Evolutionary conservation across 2,329 filamentous ascomycete genomes (phyloP).

Genomic region (Cladosporium sp.): DNA sequence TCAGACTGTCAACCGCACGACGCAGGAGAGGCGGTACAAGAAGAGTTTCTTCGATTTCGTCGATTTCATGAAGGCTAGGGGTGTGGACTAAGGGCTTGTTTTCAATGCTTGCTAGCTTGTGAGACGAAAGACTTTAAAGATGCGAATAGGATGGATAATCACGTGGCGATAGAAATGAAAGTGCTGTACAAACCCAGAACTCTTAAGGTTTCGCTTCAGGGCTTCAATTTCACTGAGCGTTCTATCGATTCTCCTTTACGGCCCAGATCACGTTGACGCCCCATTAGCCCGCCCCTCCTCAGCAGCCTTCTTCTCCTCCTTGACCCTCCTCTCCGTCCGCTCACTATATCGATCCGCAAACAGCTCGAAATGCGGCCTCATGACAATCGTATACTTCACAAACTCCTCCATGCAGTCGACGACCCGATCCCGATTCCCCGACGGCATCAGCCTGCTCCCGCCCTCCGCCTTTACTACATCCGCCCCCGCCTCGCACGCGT

Average conservation of each 20-base stretch:
- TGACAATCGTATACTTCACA: slow-evolving; percentile 61
- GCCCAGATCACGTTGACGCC: too few species aligned
- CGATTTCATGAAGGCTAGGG: slow-evolving; percentile 18
- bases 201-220: too few species aligned
- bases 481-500: not conserved
- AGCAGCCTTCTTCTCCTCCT: slow-evolving; percentile 3
- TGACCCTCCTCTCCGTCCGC: slow-evolving; percentile 26
- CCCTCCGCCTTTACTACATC: slow-evolving; percentile 30
- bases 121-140: too few species aligned
- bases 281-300: not conserved
- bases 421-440: slow-evolving; percentile 22
- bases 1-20: slow-evolving; percentile 40
- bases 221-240: too few species aligned
- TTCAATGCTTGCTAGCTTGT: too few species aligned
- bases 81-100: not conserved
- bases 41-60: slow-evolving; percentile 33
- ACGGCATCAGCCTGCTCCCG: slow-evolving; percentile 21
- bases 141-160: too few species aligned
- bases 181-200: too few species aligned
- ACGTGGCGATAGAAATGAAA: too few species aligned
- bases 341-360: slow-evolving; percentile 61
- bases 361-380: slow-evolving; percentile 55
- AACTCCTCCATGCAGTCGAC: slow-evolving; percentile 57
- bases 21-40: slow-evolving; percentile 31
- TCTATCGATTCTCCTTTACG: too few species aligned